These are phyloP conservation scores for Plectranthus barbatus DNA, from an alignment of 257 asterid genomes.

Conservation along the genomic window DNA sequence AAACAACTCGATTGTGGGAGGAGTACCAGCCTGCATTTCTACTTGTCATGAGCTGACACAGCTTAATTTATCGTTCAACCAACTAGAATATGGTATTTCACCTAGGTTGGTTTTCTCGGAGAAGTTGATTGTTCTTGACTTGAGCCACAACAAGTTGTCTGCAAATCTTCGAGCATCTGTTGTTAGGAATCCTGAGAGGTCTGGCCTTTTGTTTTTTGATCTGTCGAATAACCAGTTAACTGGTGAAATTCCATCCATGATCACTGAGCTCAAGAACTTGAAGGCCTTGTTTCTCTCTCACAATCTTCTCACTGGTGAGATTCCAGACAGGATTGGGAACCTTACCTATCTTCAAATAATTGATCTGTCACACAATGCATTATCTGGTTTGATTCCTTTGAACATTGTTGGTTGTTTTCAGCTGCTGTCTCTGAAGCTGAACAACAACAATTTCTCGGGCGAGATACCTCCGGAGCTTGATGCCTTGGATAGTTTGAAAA, in stretches of 20 bases:
- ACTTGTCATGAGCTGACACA: slow-evolving; percentile 39
- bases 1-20: slow-evolving; percentile 67
- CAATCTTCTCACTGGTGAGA: slow-evolving; percentile 63
- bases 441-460: slow-evolving; percentile 79
- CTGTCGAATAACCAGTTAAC: slow-evolving; percentile 61
- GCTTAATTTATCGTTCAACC: slow-evolving; percentile 70
- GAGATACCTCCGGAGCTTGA: slow-evolving; percentile 95
- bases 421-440: slow-evolving; percentile 57
- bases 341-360: slow-evolving; percentile 84
- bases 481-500: slow-evolving; percentile 77
- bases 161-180: slow-evolving; percentile 62
- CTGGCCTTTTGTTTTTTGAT: slow-evolving; percentile 66
- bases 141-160: slow-evolving; percentile 69
- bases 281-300: slow-evolving; percentile 77
- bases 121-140: slow-evolving; percentile 48
- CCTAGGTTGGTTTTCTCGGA: slow-evolving; percentile 74
- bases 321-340: slow-evolving; percentile 83
- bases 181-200: slow-evolving; percentile 45
- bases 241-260: slow-evolving; percentile 53
- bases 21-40: slow-evolving; percentile 79
- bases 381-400: slow-evolving; percentile 71
- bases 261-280: slow-evolving; percentile 74
- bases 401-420: slow-evolving; percentile 94
- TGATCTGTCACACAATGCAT: slow-evolving; percentile 67
- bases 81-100: slow-evolving; percentile 62